Conservation (phyloP, 2,329 filamentous ascomycete genomes). For the Talaromyces amestolkiae region DNA sequence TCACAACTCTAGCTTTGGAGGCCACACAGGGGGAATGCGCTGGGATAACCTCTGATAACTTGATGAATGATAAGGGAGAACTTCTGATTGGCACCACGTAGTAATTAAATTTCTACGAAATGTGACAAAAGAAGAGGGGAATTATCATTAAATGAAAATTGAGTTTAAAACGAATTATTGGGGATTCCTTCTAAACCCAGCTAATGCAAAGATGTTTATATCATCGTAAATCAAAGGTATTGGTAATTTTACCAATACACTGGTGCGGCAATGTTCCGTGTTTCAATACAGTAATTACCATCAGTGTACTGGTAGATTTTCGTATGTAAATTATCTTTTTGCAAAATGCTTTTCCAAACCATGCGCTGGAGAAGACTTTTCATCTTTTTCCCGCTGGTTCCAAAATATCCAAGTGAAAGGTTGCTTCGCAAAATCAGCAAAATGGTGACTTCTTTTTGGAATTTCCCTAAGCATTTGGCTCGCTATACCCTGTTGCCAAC, state of each 20-base stretch:
- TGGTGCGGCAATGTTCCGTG: not conserved
- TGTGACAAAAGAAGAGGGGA: not conserved
- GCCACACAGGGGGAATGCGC: not conserved
- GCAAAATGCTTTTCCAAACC: not conserved
- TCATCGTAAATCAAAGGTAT: not conserved
- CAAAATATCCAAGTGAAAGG: not conserved
- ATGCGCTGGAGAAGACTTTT: not conserved
- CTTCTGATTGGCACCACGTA: not conserved
- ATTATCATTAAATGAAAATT: not conserved
- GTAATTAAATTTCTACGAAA: not conserved
- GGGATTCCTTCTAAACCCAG: not conserved
- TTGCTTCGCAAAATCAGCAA: not conserved
- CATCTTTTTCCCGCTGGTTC: not conserved
- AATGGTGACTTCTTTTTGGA: not conserved
- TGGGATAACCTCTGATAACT: not conserved
- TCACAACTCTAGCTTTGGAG: not conserved
- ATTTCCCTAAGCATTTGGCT: not conserved
- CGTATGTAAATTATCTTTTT: not conserved
- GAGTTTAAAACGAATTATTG: not conserved
- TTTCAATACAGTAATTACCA: not conserved
- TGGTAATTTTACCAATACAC: not conserved
- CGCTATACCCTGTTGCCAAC: not conserved
- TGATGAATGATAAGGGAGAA: not conserved
- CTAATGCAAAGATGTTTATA: not conserved
- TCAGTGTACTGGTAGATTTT: not conserved